Conservation (phyloP, 306 rosid genomes). For the Casuarina glauca region DNA sequence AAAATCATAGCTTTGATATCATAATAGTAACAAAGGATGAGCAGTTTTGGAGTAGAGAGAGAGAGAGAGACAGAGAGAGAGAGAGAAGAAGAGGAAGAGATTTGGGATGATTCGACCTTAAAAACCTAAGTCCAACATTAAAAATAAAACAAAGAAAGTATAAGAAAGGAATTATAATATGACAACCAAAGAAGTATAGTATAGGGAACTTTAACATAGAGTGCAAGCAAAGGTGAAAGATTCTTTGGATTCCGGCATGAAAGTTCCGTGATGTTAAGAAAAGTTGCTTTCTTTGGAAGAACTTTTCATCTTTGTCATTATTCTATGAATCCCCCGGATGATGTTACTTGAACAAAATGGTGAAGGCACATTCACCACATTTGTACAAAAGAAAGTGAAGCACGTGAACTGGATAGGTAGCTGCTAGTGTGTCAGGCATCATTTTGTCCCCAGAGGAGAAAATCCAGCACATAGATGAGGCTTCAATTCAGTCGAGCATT, state of each 20-base stretch:
- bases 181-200: no score
- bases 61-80: no score
- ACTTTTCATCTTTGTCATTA: background rate
- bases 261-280: background rate
- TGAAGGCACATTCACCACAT: background rate
- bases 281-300: background rate
- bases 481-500: background rate
- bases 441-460: background rate
- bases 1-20: no score
- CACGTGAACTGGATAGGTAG: conserved; percentile 1
- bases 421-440: background rate
- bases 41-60: no score
- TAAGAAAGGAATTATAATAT: background rate
- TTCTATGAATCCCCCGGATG: background rate
- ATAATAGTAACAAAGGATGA: no score
- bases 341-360: background rate
- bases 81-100: no score
- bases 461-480: background rate
- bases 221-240: no score
- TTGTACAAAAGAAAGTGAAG: background rate
- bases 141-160: no score
- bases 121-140: no score
- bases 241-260: background rate
- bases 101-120: no score
- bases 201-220: no score